phyloP scores from a whole-genome alignment of 768 basidiomycete genomes.

The Pisolithus sp. region DNA sequence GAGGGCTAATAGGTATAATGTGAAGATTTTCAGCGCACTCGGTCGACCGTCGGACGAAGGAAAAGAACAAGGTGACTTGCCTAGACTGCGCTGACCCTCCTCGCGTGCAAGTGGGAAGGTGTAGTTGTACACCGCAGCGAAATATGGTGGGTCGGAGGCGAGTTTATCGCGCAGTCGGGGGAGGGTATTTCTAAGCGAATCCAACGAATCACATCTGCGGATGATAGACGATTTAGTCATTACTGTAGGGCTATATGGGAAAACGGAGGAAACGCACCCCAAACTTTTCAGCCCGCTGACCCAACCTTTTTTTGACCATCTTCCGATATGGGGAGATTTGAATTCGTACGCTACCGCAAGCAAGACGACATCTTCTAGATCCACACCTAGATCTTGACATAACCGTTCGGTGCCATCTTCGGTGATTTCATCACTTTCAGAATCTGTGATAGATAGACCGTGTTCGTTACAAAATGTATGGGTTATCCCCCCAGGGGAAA shows the following conservation, averaged over 20 bases:
- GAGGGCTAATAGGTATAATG: conserved; percentile 34
- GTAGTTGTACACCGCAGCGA: conserved; percentile 69
- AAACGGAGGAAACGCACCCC: conserved; percentile 35
- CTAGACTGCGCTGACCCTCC: conserved; percentile 75
- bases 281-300: conserved; percentile 72
- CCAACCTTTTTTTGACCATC: conserved; percentile 70
- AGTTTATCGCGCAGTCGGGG: conserved; percentile 51
- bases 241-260: neutral
- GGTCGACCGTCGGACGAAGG: neutral
- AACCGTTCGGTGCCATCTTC: conserved; percentile 77
- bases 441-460: conserved; percentile 33
- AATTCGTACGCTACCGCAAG: conserved; percentile 78
- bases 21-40: neutral
- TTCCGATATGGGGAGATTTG: conserved; percentile 65
- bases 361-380: conserved; percentile 78
- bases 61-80: conserved; percentile 32
- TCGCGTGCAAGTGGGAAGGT: conserved; percentile 75
- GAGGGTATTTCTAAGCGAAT: conserved; percentile 54
- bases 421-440: conserved; percentile 55
- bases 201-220: conserved; percentile 57
- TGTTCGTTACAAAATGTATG: neutral
- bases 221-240: neutral
- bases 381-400: conserved; percentile 61
- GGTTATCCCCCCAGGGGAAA: neutral
- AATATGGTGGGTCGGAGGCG: conserved; percentile 60